phyloP scores from a whole-genome alignment of 2,329 filamentous ascomycete species.

The Botryotinia globosa region DNA sequence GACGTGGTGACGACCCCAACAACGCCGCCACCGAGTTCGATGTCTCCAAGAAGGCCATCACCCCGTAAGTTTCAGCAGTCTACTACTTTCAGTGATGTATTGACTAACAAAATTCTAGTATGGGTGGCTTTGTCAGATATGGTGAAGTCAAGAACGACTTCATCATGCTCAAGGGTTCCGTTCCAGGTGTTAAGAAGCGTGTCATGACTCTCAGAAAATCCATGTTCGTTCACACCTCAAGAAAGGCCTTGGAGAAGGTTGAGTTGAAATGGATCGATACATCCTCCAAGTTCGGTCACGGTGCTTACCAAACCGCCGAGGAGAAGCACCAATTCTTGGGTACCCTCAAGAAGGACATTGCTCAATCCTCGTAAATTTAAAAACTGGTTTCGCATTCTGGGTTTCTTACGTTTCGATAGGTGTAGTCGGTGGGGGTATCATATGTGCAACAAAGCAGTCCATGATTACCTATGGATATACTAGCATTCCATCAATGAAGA shows the following conservation, averaged over 20 bases:
- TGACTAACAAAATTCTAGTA: conserved; percentile 53
- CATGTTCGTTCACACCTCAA: conserved; percentile 94
- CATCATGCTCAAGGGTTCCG: conserved; percentile 94
- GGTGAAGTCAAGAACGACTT: conserved; percentile 99
- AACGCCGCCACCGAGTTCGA: conserved; percentile 95
- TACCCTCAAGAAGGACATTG: conserved; percentile 95
- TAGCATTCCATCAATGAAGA: conserved; percentile 35
- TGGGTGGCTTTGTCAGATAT: conserved; percentile 99
- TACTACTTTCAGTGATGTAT: neutral
- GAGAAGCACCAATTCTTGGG: conserved; percentile 98
- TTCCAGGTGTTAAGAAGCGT: conserved; percentile 99
- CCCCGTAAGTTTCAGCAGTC: conserved; percentile 71
- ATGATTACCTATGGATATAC: conserved; percentile 26
- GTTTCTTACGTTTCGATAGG: conserved; percentile 35
- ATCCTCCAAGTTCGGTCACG: conserved; percentile 99
- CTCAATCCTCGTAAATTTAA: conserved; percentile 49
- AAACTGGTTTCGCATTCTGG: conserved; percentile 38
- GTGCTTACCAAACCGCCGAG: conserved; percentile 96
- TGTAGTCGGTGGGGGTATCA: conserved; percentile 33
- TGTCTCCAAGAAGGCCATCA: conserved; percentile 99
- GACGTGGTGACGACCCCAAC: conserved; percentile 84
- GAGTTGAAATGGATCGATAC: conserved; percentile 99
- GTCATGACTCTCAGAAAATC: conserved; percentile 98
- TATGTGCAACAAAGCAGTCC: conserved; percentile 31
- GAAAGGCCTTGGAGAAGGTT: conserved; percentile 97